These are phyloP conservation scores for Saussurea involucrata DNA, from an alignment of 129 eudicot species.

Conservation along the genomic window DNA sequence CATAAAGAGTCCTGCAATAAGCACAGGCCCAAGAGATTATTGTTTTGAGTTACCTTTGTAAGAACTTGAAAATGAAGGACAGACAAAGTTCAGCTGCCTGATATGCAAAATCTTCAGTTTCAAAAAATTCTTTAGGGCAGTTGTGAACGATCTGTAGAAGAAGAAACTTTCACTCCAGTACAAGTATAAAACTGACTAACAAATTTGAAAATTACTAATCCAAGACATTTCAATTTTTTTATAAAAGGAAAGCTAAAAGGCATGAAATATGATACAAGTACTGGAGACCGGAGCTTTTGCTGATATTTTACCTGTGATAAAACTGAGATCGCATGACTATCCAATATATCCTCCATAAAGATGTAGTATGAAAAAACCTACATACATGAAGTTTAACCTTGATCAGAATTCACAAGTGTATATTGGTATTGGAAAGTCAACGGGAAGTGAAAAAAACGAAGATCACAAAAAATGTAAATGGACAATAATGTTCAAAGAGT, in stretches of 20 bases:
- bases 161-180: constrained; percentile 8
- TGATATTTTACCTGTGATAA: constrained; percentile 60
- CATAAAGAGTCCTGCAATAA: constrained; percentile 7
- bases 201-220: not conserved
- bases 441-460: not conserved
- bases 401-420: constrained; percentile 13
- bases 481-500: not conserved
- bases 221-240: not conserved
- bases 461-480: not conserved
- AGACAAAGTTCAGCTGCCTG: constrained; percentile 71
- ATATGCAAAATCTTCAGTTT: constrained; percentile 46
- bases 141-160: constrained; percentile 68
- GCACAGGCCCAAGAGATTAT: not conserved
- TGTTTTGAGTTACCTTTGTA: constrained; percentile 45
- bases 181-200: not conserved
- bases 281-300: not conserved
- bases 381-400: constrained; percentile 29
- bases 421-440: not conserved
- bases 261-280: not conserved
- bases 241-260: not conserved
- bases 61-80: constrained; percentile 61
- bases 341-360: constrained; percentile 72
- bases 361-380: constrained; percentile 73
- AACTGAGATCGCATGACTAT: constrained; percentile 67
- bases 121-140: constrained; percentile 78